These are phyloP conservation scores for Clavariopsis aquatica DNA, from an alignment of 495 filamentous ascomycete genomes.

Conservation along the genomic window DNA sequence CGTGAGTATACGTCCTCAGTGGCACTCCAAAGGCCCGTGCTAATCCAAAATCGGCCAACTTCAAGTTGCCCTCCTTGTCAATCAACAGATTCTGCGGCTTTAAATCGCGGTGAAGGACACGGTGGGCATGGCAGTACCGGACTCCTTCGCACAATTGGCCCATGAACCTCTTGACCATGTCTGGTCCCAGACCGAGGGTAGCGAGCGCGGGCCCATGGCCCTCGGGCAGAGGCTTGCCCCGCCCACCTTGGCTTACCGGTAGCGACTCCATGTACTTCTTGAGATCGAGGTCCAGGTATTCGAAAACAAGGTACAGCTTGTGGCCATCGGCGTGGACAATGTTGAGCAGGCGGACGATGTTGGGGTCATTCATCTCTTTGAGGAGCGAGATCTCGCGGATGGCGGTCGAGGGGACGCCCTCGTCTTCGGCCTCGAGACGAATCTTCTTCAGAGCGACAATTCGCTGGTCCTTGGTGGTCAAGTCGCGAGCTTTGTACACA, in stretches of 20 bases:
- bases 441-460: constrained; percentile 98
- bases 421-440: constrained; percentile 91
- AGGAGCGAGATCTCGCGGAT: constrained; percentile 98
- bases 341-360: constrained; percentile 95
- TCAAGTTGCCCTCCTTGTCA: constrained; percentile 90
- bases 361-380: constrained; percentile 98
- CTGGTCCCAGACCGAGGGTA: constrained; percentile 76
- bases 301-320: constrained; percentile 98
- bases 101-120: constrained; percentile 90
- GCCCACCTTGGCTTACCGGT: constrained; percentile 83
- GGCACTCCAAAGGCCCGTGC: constrained; percentile 96
- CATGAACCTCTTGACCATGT: constrained; percentile 98
- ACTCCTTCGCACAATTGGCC: constrained; percentile 88
- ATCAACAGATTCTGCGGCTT: constrained; percentile 99
- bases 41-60: constrained; percentile 96
- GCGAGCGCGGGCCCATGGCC: constrained; percentile 66
- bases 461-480: constrained; percentile 80
- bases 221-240: constrained; percentile 84
- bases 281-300: constrained; percentile 98
- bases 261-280: constrained; percentile 99
- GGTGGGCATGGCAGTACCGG: constrained; percentile 93
- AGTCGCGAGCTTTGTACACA: constrained; percentile 97
- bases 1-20: constrained; percentile 94
- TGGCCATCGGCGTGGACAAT: constrained; percentile 97
- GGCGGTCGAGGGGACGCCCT: constrained; percentile 96